Evolutionary conservation across 164 flowering plant genomes (phyloP).

Genomic region (Umbilicus rupestris): DNA sequence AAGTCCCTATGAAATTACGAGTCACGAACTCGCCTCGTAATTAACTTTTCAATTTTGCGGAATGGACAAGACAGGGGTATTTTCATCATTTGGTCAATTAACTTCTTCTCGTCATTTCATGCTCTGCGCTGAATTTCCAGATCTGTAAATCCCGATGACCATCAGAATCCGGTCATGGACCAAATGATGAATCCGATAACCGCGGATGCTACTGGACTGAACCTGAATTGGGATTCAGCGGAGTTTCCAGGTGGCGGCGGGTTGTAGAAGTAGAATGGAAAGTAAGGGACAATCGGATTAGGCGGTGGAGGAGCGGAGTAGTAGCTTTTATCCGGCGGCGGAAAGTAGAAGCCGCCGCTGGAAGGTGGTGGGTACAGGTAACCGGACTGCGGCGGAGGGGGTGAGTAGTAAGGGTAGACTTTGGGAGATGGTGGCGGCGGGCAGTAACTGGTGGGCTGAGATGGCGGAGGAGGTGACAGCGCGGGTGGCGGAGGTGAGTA

Average conservation of each 20-base stretch:
- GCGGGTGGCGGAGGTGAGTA: constrained; percentile 24
- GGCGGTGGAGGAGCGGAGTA: constrained; percentile 66
- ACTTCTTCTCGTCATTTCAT: neutral
- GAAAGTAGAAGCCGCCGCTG: constrained; percentile 9
- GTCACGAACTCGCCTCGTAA: neutral
- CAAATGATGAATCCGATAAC: neutral
- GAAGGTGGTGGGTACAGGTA: constrained; percentile 18
- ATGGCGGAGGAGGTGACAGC: constrained; percentile 18
- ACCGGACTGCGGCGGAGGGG: constrained; percentile 33
- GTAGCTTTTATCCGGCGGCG: constrained; percentile 21
- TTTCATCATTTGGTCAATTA: neutral
- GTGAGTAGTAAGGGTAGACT: constrained; percentile 25
- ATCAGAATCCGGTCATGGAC: neutral
- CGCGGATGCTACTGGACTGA: neutral
- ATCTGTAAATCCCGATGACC: neutral
- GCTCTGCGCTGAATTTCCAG: neutral
- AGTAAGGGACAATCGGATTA: constrained; percentile 78
- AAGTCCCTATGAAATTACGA: too few species aligned
- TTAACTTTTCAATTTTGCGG: neutral
- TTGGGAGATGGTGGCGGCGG: constrained; percentile 40
- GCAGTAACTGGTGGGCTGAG: constrained; percentile 21
- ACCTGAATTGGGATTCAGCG: neutral
- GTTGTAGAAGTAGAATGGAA: constrained; percentile 55
- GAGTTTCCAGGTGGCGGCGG: constrained; percentile 41
- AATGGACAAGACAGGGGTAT: neutral